Percentiles rank a stretch among this genome's conserved stretches.
phyloP scores from a whole-genome alignment of 805 yeast species.

The Metschnikowia chrysomelidarum region DNA sequence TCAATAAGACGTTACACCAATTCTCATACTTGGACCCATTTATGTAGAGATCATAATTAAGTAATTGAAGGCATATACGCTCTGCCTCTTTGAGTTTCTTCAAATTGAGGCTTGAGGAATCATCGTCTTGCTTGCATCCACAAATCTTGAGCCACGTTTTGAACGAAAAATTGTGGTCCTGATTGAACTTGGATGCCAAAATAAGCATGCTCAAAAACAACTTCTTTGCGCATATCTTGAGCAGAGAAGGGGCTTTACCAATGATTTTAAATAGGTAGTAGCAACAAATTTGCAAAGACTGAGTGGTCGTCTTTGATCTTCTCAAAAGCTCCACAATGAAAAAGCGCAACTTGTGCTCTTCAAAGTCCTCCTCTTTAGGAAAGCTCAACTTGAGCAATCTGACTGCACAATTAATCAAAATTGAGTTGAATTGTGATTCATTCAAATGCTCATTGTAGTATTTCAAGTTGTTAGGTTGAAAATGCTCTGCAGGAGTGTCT shows the following conservation, averaged over 20 bases:
- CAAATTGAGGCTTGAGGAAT: constrained; percentile 34
- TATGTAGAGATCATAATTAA: constrained; percentile 59
- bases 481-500: constrained; percentile 16
- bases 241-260: constrained; percentile 16
- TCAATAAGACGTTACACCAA: constrained; percentile 43
- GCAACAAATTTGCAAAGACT: constrained; percentile 64
- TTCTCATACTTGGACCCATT: constrained; percentile 47
- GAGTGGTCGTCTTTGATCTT: constrained; percentile 57
- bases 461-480: constrained; percentile 37
- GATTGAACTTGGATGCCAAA: constrained; percentile 68
- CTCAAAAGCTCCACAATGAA: constrained; percentile 43
- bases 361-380: constrained; percentile 11
- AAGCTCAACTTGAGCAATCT: constrained; percentile 37
- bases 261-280: constrained; percentile 57
- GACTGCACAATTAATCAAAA: constrained; percentile 35
- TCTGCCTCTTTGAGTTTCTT: constrained; percentile 54
- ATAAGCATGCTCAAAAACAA: constrained; percentile 67
- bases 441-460: constrained; percentile 40
- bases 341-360: constrained; percentile 21
- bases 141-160: constrained; percentile 74
- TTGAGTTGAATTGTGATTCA: constrained; percentile 40
- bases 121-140: constrained; percentile 42
- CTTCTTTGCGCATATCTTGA: constrained; percentile 55
- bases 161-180: constrained; percentile 68
- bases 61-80: constrained; percentile 45